These are phyloP conservation scores for Carex kokanica DNA, from an alignment of 176 grass and related monocot genomes.

Conservation along the genomic window DNA sequence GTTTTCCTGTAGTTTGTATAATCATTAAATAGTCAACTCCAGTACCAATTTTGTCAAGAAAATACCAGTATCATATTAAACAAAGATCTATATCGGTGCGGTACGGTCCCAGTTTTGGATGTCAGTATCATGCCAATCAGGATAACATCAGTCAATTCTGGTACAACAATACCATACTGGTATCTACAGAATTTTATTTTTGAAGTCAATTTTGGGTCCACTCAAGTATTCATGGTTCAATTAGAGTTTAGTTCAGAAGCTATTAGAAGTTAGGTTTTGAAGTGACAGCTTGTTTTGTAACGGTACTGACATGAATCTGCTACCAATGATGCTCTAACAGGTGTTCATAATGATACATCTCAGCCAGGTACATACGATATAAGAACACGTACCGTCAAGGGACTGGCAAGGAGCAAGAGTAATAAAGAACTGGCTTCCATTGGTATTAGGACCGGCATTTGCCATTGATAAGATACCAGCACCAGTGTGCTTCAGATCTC, in stretches of 20 bases:
- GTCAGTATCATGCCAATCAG: neutral
- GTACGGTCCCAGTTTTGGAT: neutral
- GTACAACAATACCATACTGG: neutral
- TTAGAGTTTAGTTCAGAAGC: neutral
- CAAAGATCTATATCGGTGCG: neutral
- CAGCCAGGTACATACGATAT: no score
- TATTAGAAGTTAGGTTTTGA: neutral
- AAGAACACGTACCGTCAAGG: constrained; percentile 57
- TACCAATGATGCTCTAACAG: no score
- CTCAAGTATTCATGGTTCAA: neutral
- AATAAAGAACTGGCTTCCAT: constrained; percentile 95
- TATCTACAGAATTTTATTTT: neutral
- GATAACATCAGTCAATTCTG: neutral
- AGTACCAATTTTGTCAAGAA: neutral
- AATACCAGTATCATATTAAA: neutral
- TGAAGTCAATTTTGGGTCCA: neutral
- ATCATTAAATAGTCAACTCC: neutral
- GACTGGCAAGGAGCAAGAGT: constrained; percentile 93
- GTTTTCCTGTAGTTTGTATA: constrained; percentile 57
- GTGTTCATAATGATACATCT: no score
- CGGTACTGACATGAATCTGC: no score
- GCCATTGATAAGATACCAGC: constrained; percentile 95
- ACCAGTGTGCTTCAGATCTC: constrained; percentile 92
- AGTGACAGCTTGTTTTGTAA: neutral
- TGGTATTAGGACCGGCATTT: constrained; percentile 89